Base-by-base conservation (phyloP, 768 basidiomycete genomes). In the Auriscalpium orientale region DNA sequence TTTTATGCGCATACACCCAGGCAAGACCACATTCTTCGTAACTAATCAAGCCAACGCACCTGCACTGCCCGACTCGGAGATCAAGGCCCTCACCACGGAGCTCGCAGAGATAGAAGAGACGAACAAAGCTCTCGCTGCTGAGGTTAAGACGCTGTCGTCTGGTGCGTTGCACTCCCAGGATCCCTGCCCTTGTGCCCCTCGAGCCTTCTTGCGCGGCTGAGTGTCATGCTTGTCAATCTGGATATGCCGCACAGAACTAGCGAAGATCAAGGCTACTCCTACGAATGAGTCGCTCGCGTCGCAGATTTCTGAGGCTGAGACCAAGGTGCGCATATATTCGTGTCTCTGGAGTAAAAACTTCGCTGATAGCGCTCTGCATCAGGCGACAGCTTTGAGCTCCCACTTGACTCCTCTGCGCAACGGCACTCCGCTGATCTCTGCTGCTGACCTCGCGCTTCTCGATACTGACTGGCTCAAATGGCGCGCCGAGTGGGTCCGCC, bases 21-120 rank as follows among this genome's bases (percentile, higher is more conserved):
- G 89, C 10, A 92, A 97, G 70, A 87, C 84, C 2, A 85, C 84
- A 0, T 87, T 95, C 67, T 97, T 91, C 64, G 91, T 94, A 12
- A 82, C 82, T 37, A 93, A 93, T 59, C 88, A 95, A 71, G 78
- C 78, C 16, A 83, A 82, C 28, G 76, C 91, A 52, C 80, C 84
- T 33, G 76, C 82, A 21, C 75, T 91, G 53, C 79, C 84, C 6
- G 68, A 79, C 0, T 82, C 83, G 48, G 79, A 84, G 54, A 72
- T 91, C 28, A 71, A 79, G 12, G 70, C 71, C 2, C 76, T 94
- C 10, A 83, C 89, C 60, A 67, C 67, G 1, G 84, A 90, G 61
- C 73, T 79, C 55, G 79, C 80, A 55, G 60, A 68, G 4, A 66
- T 82, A 12, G 79, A 82, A 47, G 88, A 87, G 57, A 76, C 76